Conservation (phyloP, 148 eudicot species). For the Cornus suecica region DNA sequence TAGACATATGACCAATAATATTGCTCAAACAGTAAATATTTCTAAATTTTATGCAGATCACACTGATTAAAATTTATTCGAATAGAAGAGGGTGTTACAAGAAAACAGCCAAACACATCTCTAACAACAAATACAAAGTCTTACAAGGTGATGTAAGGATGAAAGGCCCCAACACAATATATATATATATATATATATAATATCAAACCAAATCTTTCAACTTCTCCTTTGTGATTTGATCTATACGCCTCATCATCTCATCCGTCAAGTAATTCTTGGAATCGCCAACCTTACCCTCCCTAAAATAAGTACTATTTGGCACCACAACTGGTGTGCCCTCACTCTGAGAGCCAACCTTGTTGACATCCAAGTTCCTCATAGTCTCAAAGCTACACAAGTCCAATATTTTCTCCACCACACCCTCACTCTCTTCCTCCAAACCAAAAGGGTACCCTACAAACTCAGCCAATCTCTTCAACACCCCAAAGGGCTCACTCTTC, state of each 20-base stretch:
- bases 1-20: too few relatives aligned
- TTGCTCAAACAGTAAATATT: too few relatives aligned
- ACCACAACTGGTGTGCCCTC: background rate
- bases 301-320: background rate
- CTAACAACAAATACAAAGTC: too few relatives aligned
- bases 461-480: conserved; percentile 12
- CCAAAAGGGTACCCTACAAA: conserved; percentile 25
- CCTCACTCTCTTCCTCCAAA: conserved; percentile 12
- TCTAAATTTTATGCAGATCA: too few relatives aligned
- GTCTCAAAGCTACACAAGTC: background rate
- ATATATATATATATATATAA: background rate
- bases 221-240: conserved; percentile 1
- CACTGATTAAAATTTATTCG: too few relatives aligned
- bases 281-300: conserved; percentile 23
- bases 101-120: too few relatives aligned
- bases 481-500: background rate
- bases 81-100: too few relatives aligned
- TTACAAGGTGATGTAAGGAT: too few relatives aligned
- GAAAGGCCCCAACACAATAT: too few relatives aligned
- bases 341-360: background rate
- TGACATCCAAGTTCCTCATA: background rate
- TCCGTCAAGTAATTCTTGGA: conserved; percentile 15
- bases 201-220: conserved; percentile 10
- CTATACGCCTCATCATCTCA: background rate
- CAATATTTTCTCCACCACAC: background rate